Percentiles rank a stretch among this genome's conserved stretches.
Evolutionary conservation across 306 rosid genomes (phyloP).

Genomic region (Begonia masoniana): DNA sequence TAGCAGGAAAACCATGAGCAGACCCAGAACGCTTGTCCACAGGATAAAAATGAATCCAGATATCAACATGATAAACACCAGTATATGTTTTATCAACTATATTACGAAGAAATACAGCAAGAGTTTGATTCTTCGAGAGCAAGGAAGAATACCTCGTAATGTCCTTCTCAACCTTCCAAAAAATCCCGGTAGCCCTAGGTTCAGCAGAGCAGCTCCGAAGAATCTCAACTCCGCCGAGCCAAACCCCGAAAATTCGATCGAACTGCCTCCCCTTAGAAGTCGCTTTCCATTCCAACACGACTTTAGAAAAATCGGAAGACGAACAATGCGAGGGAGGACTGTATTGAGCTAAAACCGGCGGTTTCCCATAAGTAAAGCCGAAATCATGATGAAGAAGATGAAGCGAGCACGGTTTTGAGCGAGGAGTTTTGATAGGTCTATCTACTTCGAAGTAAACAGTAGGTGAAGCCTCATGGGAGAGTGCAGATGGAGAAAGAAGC

Average conservation of each 20-base stretch:
- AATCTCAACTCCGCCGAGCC: conserved; percentile 86
- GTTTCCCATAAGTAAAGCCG: conserved; percentile 47
- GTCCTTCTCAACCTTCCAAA: conserved; percentile 82
- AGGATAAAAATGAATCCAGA: conserved; percentile 54
- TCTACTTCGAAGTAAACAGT: conserved; percentile 61
- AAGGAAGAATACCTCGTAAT: conserved; percentile 68
- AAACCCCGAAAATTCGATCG: conserved; percentile 82
- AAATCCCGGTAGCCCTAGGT: conserved; percentile 55
- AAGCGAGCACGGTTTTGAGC: conserved; percentile 46
- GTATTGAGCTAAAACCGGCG: conserved; percentile 56
- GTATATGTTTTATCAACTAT: conserved; percentile 47
- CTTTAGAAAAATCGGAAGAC: conserved; percentile 29
- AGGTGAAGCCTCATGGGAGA: conserved; percentile 24
- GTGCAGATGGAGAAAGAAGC: conserved; percentile 8
- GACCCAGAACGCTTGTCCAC: conserved; percentile 13
- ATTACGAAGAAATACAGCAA: conserved; percentile 70
- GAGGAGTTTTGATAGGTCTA: conserved; percentile 53
- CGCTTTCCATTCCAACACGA: conserved; percentile 72
- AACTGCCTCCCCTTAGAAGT: conserved; percentile 70
- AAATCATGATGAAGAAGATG: conserved; percentile 59
- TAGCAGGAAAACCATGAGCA: conserved; percentile 35
- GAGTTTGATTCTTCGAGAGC: conserved; percentile 39
- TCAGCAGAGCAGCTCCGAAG: conserved; percentile 91
- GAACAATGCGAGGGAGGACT: conserved; percentile 55
- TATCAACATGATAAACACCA: conserved; percentile 73